Conservation (phyloP, 1,284 basidiomycete species). For the Moniliella sp. region DNA sequence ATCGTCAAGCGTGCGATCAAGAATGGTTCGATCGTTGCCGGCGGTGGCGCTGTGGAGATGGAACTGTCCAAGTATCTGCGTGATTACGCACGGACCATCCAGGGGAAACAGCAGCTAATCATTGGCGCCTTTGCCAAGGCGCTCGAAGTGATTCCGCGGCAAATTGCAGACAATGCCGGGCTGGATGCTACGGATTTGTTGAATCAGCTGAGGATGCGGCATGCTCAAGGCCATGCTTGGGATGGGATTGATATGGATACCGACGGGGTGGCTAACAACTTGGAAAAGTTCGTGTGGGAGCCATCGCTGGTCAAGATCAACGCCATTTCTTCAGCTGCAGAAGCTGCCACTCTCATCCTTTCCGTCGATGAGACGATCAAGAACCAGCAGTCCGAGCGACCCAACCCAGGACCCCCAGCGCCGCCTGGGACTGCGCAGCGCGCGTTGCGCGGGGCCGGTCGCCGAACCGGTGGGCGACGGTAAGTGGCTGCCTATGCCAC, state of each 20-base stretch:
- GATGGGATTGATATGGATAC: slow-evolving; percentile 86
- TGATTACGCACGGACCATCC: slow-evolving; percentile 69
- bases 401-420: slow-evolving; percentile 14
- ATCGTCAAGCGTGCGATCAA: slow-evolving; percentile 91
- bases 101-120: slow-evolving; percentile 86
- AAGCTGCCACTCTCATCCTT: slow-evolving; percentile 75
- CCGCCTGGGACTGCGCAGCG: slow-evolving; percentile 28
- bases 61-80: slow-evolving; percentile 81
- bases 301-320: slow-evolving; percentile 85
- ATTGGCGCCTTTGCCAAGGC: slow-evolving; percentile 89
- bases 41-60: slow-evolving; percentile 97
- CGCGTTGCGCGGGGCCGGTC: slow-evolving; percentile 8
- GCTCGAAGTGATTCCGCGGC: slow-evolving; percentile 86
- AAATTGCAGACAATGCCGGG: slow-evolving; percentile 95
- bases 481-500: too few species aligned
- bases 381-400: slow-evolving; percentile 20
- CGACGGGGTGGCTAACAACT: slow-evolving; percentile 70
- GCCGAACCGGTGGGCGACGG: too few species aligned
- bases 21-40: slow-evolving; percentile 85
- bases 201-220: slow-evolving; percentile 90
- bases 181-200: slow-evolving; percentile 94
- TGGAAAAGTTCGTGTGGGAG: slow-evolving; percentile 94
- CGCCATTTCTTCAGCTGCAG: slow-evolving; percentile 79
- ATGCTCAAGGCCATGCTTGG: slow-evolving; percentile 67
- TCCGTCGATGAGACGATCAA: slow-evolving; percentile 31